A percentile compares a stretch with the other conserved stretches of the same genome.
These are phyloP conservation scores for Protea cynaroides DNA, from an alignment of 164 flowering plant genomes.

Conservation along the genomic window DNA sequence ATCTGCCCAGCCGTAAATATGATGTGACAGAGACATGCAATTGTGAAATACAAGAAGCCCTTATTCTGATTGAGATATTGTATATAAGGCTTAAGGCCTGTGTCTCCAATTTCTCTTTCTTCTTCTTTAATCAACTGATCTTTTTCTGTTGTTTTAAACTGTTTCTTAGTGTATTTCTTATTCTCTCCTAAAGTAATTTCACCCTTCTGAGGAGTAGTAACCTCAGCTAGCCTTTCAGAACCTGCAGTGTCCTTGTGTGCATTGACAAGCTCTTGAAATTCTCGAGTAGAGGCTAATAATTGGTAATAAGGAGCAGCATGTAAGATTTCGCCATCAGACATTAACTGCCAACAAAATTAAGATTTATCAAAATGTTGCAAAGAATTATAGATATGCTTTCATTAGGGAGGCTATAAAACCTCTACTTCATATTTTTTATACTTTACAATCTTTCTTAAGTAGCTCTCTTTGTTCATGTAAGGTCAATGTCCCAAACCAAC, in stretches of 20 bases:
- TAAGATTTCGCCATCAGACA: conserved; percentile 53
- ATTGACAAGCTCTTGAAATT: conserved; percentile 61
- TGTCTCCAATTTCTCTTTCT: conserved; percentile 53
- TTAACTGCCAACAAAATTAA: conserved; percentile 38
- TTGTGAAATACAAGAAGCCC: conserved; percentile 45
- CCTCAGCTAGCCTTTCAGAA: conserved; percentile 27
- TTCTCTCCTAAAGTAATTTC: conserved; percentile 29
- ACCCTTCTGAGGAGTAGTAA: conserved; percentile 16
- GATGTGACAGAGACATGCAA: conserved; percentile 30
- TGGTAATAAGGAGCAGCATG: conserved; percentile 40
- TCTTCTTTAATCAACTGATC: conserved; percentile 66
- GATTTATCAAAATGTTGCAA: background rate
- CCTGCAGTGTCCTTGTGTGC: conserved; percentile 61
- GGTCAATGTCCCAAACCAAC: too few species aligned
- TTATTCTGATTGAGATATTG: conserved; percentile 57
- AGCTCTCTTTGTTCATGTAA: too few species aligned
- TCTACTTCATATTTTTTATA: too few species aligned
- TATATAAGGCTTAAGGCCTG: conserved; percentile 64
- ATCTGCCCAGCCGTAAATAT: conserved; percentile 42
- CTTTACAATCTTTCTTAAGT: too few species aligned
- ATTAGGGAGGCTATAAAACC: too few species aligned
- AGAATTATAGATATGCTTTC: background rate
- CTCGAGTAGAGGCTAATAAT: conserved; percentile 39
- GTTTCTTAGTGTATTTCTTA: conserved; percentile 18
- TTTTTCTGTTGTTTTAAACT: conserved; percentile 20